Evolutionary conservation across 805 yeast species (phyloP), one percentile per base, ranked within the genome.

Genomic region (Metschnikowia similis): DNA sequence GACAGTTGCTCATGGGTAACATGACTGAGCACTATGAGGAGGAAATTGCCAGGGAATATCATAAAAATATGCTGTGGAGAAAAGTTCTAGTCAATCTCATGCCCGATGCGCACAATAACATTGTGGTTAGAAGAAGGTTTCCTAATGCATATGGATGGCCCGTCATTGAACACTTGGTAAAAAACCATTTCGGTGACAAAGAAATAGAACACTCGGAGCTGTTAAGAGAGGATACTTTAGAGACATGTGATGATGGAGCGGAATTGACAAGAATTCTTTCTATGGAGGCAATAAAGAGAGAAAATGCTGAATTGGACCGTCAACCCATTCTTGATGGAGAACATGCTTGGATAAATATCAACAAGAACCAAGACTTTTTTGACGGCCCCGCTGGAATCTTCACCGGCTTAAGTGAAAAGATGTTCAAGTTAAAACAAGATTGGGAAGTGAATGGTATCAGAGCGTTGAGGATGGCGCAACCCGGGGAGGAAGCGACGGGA

Each of bases 111-210:
- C 99, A 92, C 63, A 92, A 92, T 61, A 92, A 90, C 61, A 90
- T 94, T 29, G 76, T 89, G 28, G 98, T 92, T 1, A 74, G 99
- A 54, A 76, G 99, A 56, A 71, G 88, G 53, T 94, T 88, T 72
- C 85, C 95, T 6, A 92, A 92, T 67, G 94, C 97, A 0, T 91
- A 85, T 67, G 99, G 99, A 1, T 89, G 97, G 94, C 89, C 87
- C 0, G 96, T 89, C 0, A 75, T 92, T n/a, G 85, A 84, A 40
- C 96, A 92, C 65, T 60, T 91, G 56, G 87, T 86, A 0, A 72
- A 79, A 13, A 78, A 80, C 48, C 94, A 87, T 69, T 87, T 87
- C 64, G 61, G 47, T 1, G 51, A 40, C 8, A 57, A 51, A 7
- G 53, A 47, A 2, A 56, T 49, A 45, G 31, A 59, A 57, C 51